These are phyloP conservation scores for Gossypium davidsonii DNA, from an alignment of 441 rosid species.

Conservation along the genomic window DNA sequence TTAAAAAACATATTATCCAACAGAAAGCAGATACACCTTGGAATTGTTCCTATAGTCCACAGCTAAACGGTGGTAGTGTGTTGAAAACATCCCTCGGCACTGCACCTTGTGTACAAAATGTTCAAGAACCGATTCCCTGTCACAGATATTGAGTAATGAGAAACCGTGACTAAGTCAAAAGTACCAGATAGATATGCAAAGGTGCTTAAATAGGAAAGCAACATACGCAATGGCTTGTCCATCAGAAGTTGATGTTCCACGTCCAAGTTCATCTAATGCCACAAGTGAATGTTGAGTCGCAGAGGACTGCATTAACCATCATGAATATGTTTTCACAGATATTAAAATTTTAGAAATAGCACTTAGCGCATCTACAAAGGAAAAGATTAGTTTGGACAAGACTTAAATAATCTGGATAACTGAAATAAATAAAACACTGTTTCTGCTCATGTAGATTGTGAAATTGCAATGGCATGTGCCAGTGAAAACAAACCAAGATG, in stretches of 20 bases:
- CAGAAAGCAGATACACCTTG: constrained; percentile 28
- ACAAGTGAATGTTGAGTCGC: constrained; percentile 81
- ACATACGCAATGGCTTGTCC: constrained; percentile 98
- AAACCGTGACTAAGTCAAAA: constrained; percentile 4
- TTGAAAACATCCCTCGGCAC: constrained; percentile 93
- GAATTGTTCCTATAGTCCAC: constrained; percentile 62
- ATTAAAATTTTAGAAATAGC: not conserved
- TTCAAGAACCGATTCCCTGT: constrained; percentile 88
- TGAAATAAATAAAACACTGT: not conserved
- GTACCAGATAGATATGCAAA: not conserved
- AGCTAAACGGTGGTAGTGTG: constrained; percentile 91
- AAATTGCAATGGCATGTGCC: not conserved
- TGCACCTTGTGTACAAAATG: constrained; percentile 75
- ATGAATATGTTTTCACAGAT: not conserved
- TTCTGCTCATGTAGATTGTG: not conserved
- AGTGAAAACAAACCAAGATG: not conserved
- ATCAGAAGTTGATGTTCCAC: constrained; percentile 97
- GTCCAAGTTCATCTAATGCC: constrained; percentile 94
- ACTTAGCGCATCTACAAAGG: not conserved
- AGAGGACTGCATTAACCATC: constrained; percentile 50
- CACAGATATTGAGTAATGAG: constrained; percentile 14
- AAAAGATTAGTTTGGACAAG: not conserved
- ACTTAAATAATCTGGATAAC: not conserved
- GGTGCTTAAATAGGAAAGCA: not conserved
- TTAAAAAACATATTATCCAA: not conserved